These are phyloP conservation scores for Peronosclerospora sorghi DNA, from an alignment of 352 stramenopile genomes.

Conservation along the genomic window DNA sequence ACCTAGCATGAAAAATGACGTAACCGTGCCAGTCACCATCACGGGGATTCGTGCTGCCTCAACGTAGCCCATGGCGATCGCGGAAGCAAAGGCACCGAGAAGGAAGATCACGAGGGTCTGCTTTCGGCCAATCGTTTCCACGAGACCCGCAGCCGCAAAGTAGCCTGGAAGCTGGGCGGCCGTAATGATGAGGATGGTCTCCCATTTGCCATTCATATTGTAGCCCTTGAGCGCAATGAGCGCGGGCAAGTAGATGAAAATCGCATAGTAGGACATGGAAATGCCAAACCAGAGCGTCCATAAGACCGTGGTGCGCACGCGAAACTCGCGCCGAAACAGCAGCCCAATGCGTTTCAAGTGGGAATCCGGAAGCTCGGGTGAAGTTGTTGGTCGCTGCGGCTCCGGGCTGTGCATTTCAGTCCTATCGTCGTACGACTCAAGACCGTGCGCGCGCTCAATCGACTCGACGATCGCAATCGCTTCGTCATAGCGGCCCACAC, in stretches of 20 bases:
- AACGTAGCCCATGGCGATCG: constrained; percentile 57
- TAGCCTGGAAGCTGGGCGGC: constrained; percentile 55
- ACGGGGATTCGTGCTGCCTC: constrained; percentile 25
- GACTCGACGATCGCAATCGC: constrained; percentile 40
- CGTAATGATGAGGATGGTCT: constrained; percentile 48
- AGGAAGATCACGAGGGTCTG: constrained; percentile 47
- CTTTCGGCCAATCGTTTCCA: constrained; percentile 45
- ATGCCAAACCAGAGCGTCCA: constrained; percentile 64
- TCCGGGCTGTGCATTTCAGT: constrained; percentile 19
- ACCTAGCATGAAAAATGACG: constrained; percentile 63
- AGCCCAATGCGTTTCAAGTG: constrained; percentile 40
- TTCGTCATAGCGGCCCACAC: constrained; percentile 48
- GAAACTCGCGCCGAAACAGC: constrained; percentile 43
- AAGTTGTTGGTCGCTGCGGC: background rate
- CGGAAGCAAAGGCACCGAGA: constrained; percentile 27
- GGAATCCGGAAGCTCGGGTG: constrained; percentile 27
- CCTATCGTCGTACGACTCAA: constrained; percentile 34
- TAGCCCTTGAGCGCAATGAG: constrained; percentile 48
- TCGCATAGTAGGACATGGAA: constrained; percentile 60
- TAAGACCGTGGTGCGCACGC: constrained; percentile 38
- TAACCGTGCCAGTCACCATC: constrained; percentile 35
- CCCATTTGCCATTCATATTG: constrained; percentile 44
- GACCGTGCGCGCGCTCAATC: constrained; percentile 40
- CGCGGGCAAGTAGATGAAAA: constrained; percentile 49
- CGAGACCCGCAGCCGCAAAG: constrained; percentile 34